phyloP scores from a whole-genome alignment of 2,329 filamentous ascomycete genomes.

The Thermoascus crustaceus region DNA sequence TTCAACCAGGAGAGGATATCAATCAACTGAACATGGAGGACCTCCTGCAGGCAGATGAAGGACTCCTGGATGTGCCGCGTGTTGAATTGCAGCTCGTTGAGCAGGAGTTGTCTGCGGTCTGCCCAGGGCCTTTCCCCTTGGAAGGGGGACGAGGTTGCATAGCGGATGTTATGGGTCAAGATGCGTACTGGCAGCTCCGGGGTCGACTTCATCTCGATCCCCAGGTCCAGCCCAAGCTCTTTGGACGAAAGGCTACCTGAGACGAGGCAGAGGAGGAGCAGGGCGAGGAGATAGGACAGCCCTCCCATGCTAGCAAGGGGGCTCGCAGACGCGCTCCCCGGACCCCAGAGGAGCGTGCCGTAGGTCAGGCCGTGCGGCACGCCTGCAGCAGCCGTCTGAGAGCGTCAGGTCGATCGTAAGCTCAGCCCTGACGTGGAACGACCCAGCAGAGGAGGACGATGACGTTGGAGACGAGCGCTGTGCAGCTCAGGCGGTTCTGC shows the following conservation, averaged over 20 bases:
- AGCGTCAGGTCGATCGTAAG: too few species aligned
- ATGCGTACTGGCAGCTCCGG: slow-evolving; percentile 37
- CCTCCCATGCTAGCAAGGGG: slow-evolving; percentile 1
- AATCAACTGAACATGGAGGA: slow-evolving; percentile 44
- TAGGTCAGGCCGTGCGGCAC: too few species aligned
- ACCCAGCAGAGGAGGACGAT: not conserved
- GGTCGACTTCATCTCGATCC: slow-evolving; percentile 18
- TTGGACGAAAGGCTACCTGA: not conserved
- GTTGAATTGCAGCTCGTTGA: slow-evolving; percentile 42
- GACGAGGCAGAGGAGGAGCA: slow-evolving; percentile 8
- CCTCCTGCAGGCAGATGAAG: slow-evolving; percentile 51
- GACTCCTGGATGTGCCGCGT: slow-evolving; percentile 36
- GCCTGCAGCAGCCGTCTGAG: too few species aligned
- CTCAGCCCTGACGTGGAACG: not conserved
- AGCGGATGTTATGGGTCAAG: slow-evolving; percentile 51
- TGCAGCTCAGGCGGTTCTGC: not conserved
- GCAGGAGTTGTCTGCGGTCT: slow-evolving; percentile 36
- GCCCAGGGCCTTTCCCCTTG: slow-evolving; percentile 45
- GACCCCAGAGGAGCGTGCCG: not conserved
- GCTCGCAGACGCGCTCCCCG: not conserved
- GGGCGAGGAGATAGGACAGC: not conserved
- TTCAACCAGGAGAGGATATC: slow-evolving; percentile 46
- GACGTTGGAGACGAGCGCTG: not conserved
- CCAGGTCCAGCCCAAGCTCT: not conserved
- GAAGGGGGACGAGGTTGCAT: slow-evolving; percentile 43